Evolutionary conservation across 257 asterid species (phyloP), one percentile per base, ranked within the genome.

Genomic region (Verbena officinalis): DNA sequence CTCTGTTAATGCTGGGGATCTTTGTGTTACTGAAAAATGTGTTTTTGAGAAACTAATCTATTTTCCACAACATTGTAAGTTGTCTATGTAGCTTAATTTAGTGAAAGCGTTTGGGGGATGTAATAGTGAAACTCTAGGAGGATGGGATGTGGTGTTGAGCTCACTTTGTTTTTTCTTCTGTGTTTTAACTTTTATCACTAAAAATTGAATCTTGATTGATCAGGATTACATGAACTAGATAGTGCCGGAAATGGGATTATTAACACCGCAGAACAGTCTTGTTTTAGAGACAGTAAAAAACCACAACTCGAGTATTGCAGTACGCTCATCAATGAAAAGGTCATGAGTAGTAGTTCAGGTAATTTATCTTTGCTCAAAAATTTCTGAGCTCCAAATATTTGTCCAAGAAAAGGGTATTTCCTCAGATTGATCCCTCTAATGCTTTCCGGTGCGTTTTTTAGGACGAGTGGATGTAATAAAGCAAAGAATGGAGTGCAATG

Each of bases 151-250:
- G 4, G 7, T 30, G 3, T 36, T 36, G 40, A 36, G 40, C 40
- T 4, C 7, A 5, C 11, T 2, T 9, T 21, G 3, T 9, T 21
- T 11, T n/a, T 19, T 21, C 9, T 30, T 1, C n/a, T 7, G 7
- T 15, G n/a, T 31, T 2, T 27, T 36, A 36, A 2, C 11, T 3
- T n/a, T 34, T 7, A 12, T 17, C 15, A 24, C 56, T 36, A n/a
- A 55, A 36, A 42, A 45, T 0, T 30, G 49, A 0, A 17, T 62
- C 42, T 59, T 44, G 30, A 16, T 34, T 45, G 22, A 42, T 38
- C 75, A 87, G 97, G 97, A 73, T 59, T 55, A 5, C 84, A 62
- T 23, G 73, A 75, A 14, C 74, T 64, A 14, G 68, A 61, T 16
- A 65, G 49, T 56, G 53, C 63, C 23, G 81, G 59, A 20, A 61